These are phyloP conservation scores for Chlamydomonas reinhardtii DNA, from an alignment of 163 green algal species.

Conservation along the genomic window DNA sequence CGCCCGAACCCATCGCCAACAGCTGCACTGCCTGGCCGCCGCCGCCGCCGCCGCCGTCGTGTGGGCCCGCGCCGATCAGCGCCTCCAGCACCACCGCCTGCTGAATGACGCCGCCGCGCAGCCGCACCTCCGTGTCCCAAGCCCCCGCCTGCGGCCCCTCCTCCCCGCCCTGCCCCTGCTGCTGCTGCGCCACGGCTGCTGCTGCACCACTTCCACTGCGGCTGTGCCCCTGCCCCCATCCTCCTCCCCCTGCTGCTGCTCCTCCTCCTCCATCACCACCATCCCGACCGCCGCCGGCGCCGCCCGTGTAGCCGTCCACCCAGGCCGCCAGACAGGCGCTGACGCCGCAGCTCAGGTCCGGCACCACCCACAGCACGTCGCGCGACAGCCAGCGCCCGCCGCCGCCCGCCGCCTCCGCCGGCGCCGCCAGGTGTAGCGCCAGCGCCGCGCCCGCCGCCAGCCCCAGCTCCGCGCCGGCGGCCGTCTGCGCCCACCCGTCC, in stretches of 20 bases:
- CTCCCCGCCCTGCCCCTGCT: background rate
- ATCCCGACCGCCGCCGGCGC: background rate
- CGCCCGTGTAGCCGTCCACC: constrained; percentile 47
- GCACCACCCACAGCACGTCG: constrained; percentile 80
- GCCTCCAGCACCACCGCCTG: constrained; percentile 81
- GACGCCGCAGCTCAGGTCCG: constrained; percentile 68
- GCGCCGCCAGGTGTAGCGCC: constrained; percentile 60
- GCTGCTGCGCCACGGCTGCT: background rate
- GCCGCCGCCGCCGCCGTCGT: background rate
- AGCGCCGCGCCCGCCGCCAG: constrained; percentile 54
- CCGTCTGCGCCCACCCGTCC: constrained; percentile 29
- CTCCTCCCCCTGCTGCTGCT: background rate
- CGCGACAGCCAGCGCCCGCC: constrained; percentile 80
- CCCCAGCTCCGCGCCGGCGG: constrained; percentile 40
- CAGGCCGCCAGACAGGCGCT: constrained; percentile 45
- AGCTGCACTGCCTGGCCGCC: constrained; percentile 44
- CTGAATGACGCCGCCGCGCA: constrained; percentile 69
- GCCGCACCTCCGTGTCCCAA: background rate
- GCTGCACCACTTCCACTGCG: background rate
- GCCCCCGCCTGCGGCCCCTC: background rate
- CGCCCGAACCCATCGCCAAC: constrained; percentile 65
- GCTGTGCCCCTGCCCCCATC: too few relatives aligned
- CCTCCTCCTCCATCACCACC: background rate
- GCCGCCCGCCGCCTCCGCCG: background rate
- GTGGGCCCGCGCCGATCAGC: too few relatives aligned